Evolutionary conservation across 148 eudicot species (phyloP).

Genomic region (Pouteria glomerata): DNA sequence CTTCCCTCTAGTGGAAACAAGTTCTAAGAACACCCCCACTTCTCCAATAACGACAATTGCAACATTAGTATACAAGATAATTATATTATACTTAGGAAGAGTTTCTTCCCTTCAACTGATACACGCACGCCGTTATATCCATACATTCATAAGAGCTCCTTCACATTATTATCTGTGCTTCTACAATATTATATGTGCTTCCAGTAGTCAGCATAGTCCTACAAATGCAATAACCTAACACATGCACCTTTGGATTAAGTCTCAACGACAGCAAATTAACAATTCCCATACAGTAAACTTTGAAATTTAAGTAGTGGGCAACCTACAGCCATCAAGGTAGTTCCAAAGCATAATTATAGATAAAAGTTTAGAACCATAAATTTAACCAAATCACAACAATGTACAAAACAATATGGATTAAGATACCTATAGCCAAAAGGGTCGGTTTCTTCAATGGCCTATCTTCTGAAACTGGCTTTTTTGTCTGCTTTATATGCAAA

Average conservation of each 20-base stretch:
- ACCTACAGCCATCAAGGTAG: background rate
- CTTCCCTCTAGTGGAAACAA: background rate
- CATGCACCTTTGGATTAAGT: background rate
- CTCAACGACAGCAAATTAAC: background rate
- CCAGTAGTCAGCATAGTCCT: background rate
- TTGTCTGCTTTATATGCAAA: constrained; percentile 77
- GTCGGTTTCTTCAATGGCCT: constrained; percentile 95
- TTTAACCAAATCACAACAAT: background rate
- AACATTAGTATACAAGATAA: background rate
- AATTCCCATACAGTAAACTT: background rate
- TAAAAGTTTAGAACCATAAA: background rate
- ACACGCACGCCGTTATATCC: background rate
- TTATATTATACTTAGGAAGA: background rate
- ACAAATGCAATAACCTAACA: background rate
- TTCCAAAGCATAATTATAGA: background rate
- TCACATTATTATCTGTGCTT: background rate
- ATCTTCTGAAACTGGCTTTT: constrained; percentile 78
- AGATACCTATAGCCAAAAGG: constrained; percentile 84
- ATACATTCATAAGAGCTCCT: background rate
- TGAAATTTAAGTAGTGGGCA: background rate
- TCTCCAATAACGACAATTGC: background rate
- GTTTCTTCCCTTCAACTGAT: background rate
- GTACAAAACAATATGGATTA: background rate
- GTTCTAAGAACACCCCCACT: background rate
- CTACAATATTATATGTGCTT: background rate